phyloP scores from a whole-genome alignment of 371 early-diverging fungal genomes.

The Capillidium heterosporum region DNA sequence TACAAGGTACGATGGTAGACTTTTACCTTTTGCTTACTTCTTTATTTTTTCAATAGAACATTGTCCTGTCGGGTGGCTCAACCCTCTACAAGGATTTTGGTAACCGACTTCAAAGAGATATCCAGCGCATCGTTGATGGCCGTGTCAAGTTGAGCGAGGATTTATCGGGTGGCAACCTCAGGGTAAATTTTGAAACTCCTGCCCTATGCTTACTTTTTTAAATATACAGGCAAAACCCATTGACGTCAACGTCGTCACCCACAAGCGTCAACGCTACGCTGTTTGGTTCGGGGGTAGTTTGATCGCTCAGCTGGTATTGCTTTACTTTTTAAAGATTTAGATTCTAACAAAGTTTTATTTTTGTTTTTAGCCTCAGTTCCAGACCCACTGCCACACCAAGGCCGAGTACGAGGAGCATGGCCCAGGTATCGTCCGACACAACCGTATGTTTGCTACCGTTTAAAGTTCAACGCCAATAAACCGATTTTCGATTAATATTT shows the following conservation, averaged over 20 bases:
- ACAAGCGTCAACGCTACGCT: slow-evolving; percentile 94
- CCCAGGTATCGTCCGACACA: slow-evolving; percentile 86
- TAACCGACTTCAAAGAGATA: slow-evolving; percentile 85
- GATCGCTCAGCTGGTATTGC: slow-evolving; percentile 67
- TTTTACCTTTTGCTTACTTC: neutral
- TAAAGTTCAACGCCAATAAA: no score
- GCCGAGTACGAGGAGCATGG: slow-evolving; percentile 97
- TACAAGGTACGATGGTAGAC: slow-evolving; percentile 44
- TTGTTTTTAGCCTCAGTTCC: slow-evolving; percentile 55
- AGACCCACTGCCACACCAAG: slow-evolving; percentile 87
- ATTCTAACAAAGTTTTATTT: slow-evolving; percentile 17
- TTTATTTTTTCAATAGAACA: slow-evolving; percentile 37
- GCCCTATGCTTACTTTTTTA: neutral
- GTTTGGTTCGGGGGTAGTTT: slow-evolving; percentile 96
- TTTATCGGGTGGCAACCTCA: slow-evolving; percentile 44
- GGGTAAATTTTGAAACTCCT: slow-evolving; percentile 11
- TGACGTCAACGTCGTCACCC: slow-evolving; percentile 91
- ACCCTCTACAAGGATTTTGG: slow-evolving; percentile 96
- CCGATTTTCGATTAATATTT: no score
- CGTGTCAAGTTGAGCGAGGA: slow-evolving; percentile 57
- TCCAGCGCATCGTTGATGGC: slow-evolving; percentile 69
- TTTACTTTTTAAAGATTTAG: neutral
- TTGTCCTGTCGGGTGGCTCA: slow-evolving; percentile 94
- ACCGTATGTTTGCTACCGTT: slow-evolving; percentile 51
- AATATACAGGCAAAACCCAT: slow-evolving; percentile 49